Conservation (phyloP, 805 yeast genomes). For the Helenozyma rhizophorensis region DNA sequence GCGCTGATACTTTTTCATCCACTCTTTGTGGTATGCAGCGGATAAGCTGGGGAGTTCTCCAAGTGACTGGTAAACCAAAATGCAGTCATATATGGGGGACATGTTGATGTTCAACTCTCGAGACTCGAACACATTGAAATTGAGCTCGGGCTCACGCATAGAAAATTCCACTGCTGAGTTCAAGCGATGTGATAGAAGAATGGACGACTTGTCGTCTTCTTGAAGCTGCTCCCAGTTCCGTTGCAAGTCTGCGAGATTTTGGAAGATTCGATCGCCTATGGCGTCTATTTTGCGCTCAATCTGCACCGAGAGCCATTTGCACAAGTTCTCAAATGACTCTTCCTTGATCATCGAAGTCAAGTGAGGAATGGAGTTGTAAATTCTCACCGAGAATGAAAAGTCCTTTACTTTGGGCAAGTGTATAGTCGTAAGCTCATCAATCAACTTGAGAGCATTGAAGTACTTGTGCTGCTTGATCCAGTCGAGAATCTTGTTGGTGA, state of each 20-base stretch:
- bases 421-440: constrained; percentile 67
- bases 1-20: constrained; percentile 65
- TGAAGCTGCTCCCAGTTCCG: constrained; percentile 54
- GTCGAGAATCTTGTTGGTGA: constrained; percentile 81
- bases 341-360: constrained; percentile 68
- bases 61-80: constrained; percentile 74
- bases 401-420: constrained; percentile 68
- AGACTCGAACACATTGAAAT: constrained; percentile 48
- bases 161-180: constrained; percentile 85
- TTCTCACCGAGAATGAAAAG: constrained; percentile 70
- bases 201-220: constrained; percentile 32
- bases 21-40: constrained; percentile 63
- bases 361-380: constrained; percentile 72
- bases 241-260: constrained; percentile 52
- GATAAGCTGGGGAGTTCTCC: constrained; percentile 60
- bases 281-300: constrained; percentile 56
- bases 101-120: constrained; percentile 45
- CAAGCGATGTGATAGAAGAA: constrained; percentile 55
- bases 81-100: constrained; percentile 76
- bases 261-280: constrained; percentile 56
- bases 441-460: constrained; percentile 79
- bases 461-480: constrained; percentile 69
- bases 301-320: constrained; percentile 58
- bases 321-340: constrained; percentile 63
- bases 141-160: constrained; percentile 53